These are phyloP conservation scores for Mortierella sp. DNA, from an alignment of 371 early-diverging fungal species.

Conservation along the genomic window DNA sequence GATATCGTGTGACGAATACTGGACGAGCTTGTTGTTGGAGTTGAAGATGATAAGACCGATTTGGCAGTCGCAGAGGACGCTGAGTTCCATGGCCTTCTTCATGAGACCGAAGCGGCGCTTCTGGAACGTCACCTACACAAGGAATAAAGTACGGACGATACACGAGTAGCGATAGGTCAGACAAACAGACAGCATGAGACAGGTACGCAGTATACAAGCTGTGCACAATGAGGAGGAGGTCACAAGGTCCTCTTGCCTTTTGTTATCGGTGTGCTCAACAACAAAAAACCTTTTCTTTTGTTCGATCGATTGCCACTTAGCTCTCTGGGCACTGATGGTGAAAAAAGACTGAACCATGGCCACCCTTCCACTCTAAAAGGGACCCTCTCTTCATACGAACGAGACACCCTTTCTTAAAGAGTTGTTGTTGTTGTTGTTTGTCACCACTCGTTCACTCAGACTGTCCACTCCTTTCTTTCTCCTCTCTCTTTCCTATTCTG, in stretches of 20 bases:
- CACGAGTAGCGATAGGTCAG: not conserved
- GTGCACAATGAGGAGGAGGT: not conserved
- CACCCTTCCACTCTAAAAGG: no score
- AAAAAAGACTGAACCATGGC: no score
- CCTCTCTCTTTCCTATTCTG: not conserved
- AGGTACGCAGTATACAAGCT: not conserved
- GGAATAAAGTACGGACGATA: not conserved
- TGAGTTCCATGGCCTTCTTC: conserved; percentile 99
- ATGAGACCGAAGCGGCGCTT: conserved; percentile 99
- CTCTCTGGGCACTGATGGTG: not conserved
- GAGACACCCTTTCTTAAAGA: no score
- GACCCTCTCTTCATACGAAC: no score
- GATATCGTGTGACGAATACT: conserved; percentile 93
- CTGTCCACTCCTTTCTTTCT: not conserved
- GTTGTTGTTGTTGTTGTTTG: no score
- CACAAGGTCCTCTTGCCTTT: not conserved
- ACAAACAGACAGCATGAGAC: not conserved
- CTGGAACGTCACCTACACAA: conserved; percentile 90
- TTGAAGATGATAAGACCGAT: conserved; percentile 96
- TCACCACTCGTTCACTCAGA: not conserved
- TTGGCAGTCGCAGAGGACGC: conserved; percentile 97
- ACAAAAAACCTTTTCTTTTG: not conserved
- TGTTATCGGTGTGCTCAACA: not conserved
- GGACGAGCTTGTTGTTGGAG: conserved; percentile 91
- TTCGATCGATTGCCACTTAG: not conserved